A percentile compares a stretch with the other conserved stretches of the same genome.
Conservation (phyloP, 2,329 filamentous ascomycete genomes). For the Cladophialophora yegresii region DNA sequence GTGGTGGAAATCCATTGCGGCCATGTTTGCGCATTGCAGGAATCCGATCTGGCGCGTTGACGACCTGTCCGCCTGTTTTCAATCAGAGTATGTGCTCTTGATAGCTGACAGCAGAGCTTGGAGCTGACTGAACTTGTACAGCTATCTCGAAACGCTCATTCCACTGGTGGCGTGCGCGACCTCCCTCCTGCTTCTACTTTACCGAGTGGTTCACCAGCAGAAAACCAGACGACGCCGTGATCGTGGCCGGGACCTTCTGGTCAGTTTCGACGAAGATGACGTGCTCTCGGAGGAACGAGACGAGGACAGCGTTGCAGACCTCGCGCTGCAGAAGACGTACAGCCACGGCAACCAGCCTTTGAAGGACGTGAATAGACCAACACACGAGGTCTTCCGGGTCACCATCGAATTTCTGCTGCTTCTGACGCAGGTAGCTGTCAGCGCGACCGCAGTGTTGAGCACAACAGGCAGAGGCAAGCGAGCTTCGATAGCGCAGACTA, state of each 20-base stretch:
- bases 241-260: slow-evolving; percentile 38
- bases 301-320: slow-evolving; percentile 52
- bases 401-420: slow-evolving; percentile 75
- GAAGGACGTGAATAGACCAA: slow-evolving; percentile 73
- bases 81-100: slow-evolving; percentile 52
- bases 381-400: slow-evolving; percentile 69
- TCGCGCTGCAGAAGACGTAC: slow-evolving; percentile 59
- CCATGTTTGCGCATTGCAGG: slow-evolving; percentile 60
- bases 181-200: slow-evolving; percentile 59
- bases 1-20: slow-evolving; percentile 26
- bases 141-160: slow-evolving; percentile 77
- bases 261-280: slow-evolving; percentile 59
- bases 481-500: slow-evolving; percentile 57
- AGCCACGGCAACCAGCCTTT: slow-evolving; percentile 53
- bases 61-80: slow-evolving; percentile 64
- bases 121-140: slow-evolving; percentile 42
- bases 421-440: slow-evolving; percentile 66
- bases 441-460: slow-evolving; percentile 57
- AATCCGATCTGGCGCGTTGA: slow-evolving; percentile 62
- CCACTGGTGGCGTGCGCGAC: slow-evolving; percentile 70
- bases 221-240: slow-evolving; percentile 11
- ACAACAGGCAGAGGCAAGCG: slow-evolving; percentile 3
- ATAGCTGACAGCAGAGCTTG: not conserved
- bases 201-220: slow-evolving; percentile 13
- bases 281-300: slow-evolving; percentile 57